These are phyloP conservation scores for Pezicula neosporulosa DNA, from an alignment of 2,329 filamentous ascomycete species.

Conservation along the genomic window DNA sequence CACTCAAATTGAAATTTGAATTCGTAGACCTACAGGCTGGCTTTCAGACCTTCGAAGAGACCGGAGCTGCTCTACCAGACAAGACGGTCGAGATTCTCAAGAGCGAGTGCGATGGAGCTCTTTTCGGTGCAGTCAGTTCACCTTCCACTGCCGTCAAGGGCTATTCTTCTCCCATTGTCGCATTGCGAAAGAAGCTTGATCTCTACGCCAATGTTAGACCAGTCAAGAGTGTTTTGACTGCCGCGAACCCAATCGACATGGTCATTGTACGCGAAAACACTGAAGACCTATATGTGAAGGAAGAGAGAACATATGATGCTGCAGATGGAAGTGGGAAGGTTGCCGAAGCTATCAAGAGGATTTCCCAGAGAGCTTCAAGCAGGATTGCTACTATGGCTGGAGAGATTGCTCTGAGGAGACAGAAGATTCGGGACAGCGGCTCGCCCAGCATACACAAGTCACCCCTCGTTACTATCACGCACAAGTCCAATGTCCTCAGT, in stretches of 20 bases:
- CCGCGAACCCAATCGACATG: constrained; percentile 68
- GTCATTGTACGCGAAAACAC: constrained; percentile 99
- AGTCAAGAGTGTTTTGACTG: constrained; percentile 76
- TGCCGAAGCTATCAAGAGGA: constrained; percentile 96
- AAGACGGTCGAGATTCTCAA: constrained; percentile 86
- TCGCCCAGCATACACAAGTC: constrained; percentile 57
- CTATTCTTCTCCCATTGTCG: constrained; percentile 87
- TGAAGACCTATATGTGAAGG: constrained; percentile 88
- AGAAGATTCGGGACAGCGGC: constrained; percentile 68
- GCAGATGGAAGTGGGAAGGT: constrained; percentile 71
- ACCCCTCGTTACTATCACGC: constrained; percentile 89
- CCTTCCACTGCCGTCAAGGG: constrained; percentile 86
- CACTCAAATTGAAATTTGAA: constrained; percentile 87
- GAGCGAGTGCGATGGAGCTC: constrained; percentile 88
- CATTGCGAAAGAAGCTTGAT: constrained; percentile 89
- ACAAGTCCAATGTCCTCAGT: constrained; percentile 96
- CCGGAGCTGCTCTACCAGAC: constrained; percentile 83
- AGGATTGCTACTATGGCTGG: constrained; percentile 92
- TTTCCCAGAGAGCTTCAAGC: constrained; percentile 77
- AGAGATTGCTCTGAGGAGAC: constrained; percentile 84
- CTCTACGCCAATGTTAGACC: constrained; percentile 97
- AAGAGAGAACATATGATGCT: constrained; percentile 79
- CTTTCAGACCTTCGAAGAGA: constrained; percentile 89
- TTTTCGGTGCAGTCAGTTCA: constrained; percentile 95
- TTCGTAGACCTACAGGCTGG: constrained; percentile 92